phyloP scores from a whole-genome alignment of 2,329 filamentous ascomycete species.

The Mariannaea sp. region DNA sequence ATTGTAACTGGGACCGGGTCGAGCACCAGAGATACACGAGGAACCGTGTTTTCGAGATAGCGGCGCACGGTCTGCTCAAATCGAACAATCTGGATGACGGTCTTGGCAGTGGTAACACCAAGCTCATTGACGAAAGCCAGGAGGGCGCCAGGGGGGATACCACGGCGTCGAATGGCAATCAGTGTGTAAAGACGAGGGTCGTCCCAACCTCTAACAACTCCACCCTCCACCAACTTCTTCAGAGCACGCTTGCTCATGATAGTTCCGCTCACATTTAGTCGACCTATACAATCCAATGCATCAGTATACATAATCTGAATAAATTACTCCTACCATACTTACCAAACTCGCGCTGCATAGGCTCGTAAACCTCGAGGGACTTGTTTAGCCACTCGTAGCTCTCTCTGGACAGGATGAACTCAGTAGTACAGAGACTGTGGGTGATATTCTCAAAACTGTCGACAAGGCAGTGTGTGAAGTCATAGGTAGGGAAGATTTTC shows the following conservation, averaged over 20 bases:
- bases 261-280: conserved; percentile 75
- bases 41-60: conserved; percentile 87
- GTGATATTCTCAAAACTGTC: conserved; percentile 93
- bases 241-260: conserved; percentile 88
- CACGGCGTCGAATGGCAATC: conserved; percentile 80
- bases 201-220: conserved; percentile 86
- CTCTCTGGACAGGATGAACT: conserved; percentile 82
- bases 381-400: conserved; percentile 93
- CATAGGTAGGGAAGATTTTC: conserved; percentile 95
- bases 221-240: conserved; percentile 74
- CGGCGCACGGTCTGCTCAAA: conserved; percentile 85
- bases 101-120: conserved; percentile 82
- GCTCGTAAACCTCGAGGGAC: conserved; percentile 79
- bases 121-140: conserved; percentile 90
- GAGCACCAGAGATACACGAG: conserved; percentile 85
- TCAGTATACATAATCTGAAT: not conserved
- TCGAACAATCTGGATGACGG: conserved; percentile 78
- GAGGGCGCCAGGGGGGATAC: conserved; percentile 85
- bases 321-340: not conserved
- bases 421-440: conserved; percentile 90
- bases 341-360: conserved; percentile 89
- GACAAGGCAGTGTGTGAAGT: conserved; percentile 88
- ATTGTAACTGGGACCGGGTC: conserved; percentile 85
- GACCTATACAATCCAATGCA: conserved; percentile 28
- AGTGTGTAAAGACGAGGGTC: conserved; percentile 90